Conservation (phyloP, 192 early-diverging fungal genomes). For the Pilaira anomala region DNA sequence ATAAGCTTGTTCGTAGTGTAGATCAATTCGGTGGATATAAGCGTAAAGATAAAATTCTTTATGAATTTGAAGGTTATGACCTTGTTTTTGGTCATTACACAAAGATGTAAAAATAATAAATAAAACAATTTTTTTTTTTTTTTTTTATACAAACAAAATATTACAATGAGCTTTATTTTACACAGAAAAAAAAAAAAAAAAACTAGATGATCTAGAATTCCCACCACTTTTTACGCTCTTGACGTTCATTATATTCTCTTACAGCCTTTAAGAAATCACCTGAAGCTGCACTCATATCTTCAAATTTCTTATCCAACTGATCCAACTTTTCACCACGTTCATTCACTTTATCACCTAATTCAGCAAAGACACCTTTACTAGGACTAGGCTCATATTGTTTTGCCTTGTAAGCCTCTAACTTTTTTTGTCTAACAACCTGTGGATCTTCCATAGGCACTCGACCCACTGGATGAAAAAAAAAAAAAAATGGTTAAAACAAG, state of each 20-base stretch:
- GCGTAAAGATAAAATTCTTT: constrained; percentile 66
- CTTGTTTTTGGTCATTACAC: constrained; percentile 72
- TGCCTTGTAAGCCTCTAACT: constrained; percentile 6
- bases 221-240: constrained; percentile 68
- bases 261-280: constrained; percentile 56
- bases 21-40: constrained; percentile 62
- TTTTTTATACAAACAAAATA: background rate
- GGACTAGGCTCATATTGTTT: constrained; percentile 1
- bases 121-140: constrained; percentile 1
- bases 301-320: constrained; percentile 55
- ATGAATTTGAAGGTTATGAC: constrained; percentile 79
- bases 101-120: constrained; percentile 9
- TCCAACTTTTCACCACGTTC: constrained; percentile 65
- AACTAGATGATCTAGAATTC: constrained; percentile 41
- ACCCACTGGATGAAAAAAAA: background rate
- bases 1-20: constrained; percentile 40
- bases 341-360: constrained; percentile 45
- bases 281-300: constrained; percentile 51
- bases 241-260: constrained; percentile 56
- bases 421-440: constrained; percentile 21
- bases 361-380: constrained; percentile 27
- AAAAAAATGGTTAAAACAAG: background rate
- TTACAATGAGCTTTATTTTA: background rate
- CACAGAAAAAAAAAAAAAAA: constrained; percentile 2
- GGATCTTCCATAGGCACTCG: background rate